A percentile compares a stretch with the other conserved stretches of the same genome.
phyloP scores from a whole-genome alignment of 352 stramenopile species.

The Pythium apleroticum region DNA sequence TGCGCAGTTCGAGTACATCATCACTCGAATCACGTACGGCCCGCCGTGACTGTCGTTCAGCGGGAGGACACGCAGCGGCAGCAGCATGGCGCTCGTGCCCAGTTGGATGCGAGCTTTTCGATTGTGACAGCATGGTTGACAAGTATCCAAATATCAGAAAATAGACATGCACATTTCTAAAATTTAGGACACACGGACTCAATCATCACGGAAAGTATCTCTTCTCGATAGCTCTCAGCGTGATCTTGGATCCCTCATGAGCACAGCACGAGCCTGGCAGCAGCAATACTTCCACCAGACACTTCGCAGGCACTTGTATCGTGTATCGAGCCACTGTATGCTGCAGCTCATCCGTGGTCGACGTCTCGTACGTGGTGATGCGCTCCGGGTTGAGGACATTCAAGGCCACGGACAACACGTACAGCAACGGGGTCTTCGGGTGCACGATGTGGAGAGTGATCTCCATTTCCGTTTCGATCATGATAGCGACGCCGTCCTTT shows the following conservation, averaged over 20 bases:
- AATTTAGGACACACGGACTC: background rate
- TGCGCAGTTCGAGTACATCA: background rate
- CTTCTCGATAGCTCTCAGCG: background rate
- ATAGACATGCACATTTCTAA: no score
- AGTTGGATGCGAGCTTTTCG: background rate
- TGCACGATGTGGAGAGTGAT: background rate
- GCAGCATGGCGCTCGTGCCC: background rate
- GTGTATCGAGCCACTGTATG: conserved; percentile 15
- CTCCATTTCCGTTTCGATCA: conserved; percentile 5
- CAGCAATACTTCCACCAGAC: conserved; percentile 9
- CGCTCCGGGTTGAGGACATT: background rate
- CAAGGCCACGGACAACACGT: conserved; percentile 1
- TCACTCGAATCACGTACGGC: conserved; percentile 11
- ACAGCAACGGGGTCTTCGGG: background rate
- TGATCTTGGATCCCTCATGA: conserved; percentile 9
- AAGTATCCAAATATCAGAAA: background rate
- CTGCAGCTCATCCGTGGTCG: background rate
- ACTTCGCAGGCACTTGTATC: background rate
- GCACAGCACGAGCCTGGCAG: conserved; percentile 14
- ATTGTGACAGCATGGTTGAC: background rate
- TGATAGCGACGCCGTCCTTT: conserved; percentile 1
- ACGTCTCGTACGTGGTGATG: conserved; percentile 8
- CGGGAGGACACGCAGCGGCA: conserved; percentile 15
- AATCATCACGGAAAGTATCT: background rate
- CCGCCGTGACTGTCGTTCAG: conserved; percentile 16